Percentiles rank a stretch among this genome's conserved stretches.
phyloP scores from a whole-genome alignment of 441 rosid genomes.

The Isatis lusitanica region DNA sequence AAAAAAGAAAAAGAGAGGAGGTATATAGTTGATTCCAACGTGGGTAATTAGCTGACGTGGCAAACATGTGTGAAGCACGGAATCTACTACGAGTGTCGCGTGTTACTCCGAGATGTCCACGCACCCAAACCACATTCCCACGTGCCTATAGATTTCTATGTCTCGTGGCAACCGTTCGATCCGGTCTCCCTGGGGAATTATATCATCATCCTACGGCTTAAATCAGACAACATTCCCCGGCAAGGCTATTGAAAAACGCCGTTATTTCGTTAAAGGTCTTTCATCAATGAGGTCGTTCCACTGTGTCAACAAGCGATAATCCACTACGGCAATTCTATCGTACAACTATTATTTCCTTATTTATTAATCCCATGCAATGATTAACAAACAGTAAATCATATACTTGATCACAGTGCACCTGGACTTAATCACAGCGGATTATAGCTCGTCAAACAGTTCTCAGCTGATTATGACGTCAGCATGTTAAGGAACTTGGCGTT shows the following conservation, averaged over 20 bases:
- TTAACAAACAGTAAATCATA: not conserved
- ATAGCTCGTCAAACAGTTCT: not conserved
- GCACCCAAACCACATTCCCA: constrained; percentile 12
- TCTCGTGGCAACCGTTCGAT: constrained; percentile 20
- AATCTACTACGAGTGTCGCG: constrained; percentile 29
- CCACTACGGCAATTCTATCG: not conserved
- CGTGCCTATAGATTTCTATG: constrained; percentile 7
- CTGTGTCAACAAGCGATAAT: not conserved
- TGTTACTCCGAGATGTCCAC: constrained; percentile 32
- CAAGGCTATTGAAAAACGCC: constrained; percentile 6
- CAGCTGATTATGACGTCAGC: constrained; percentile 13
- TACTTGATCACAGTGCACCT: not conserved
- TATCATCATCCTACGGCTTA: constrained; percentile 21
- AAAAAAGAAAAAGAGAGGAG: no score
- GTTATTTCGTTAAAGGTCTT: constrained; percentile 21
- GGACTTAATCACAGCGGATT: not conserved
- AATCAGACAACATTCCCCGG: not conserved
- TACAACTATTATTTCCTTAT: not conserved
- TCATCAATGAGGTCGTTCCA: constrained; percentile 17
- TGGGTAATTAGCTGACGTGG: constrained; percentile 17
- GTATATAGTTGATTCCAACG: not conserved
- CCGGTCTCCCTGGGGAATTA: not conserved
- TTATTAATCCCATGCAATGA: not conserved
- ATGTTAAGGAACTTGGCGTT: constrained; percentile 3
- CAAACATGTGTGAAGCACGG: constrained; percentile 32